Evolutionary conservation across 257 asterid genomes (phyloP).

Genomic region (Fraxinus excelsior): DNA sequence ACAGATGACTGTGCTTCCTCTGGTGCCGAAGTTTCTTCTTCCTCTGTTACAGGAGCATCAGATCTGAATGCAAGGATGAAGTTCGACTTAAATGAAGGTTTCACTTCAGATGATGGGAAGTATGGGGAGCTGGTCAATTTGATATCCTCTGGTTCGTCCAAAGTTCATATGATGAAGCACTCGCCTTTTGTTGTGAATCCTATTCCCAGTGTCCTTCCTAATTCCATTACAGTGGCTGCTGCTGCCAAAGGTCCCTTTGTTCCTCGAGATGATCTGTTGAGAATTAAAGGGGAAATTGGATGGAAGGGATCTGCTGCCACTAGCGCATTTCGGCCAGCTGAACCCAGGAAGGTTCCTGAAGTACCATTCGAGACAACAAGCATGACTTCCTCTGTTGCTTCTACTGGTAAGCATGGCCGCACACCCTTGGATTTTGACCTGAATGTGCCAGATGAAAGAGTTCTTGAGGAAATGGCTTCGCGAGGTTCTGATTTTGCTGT

Average conservation of each 20-base stretch:
- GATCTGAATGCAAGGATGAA: slow-evolving; percentile 46
- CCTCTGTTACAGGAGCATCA: slow-evolving; percentile 32
- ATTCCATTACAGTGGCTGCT: slow-evolving; percentile 80
- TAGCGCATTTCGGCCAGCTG: slow-evolving; percentile 99
- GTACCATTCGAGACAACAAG: slow-evolving; percentile 26
- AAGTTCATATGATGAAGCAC: slow-evolving; percentile 36
- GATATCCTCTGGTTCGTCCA: slow-evolving; percentile 32
- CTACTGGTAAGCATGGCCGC: slow-evolving; percentile 49
- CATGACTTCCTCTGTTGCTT: slow-evolving; percentile 37
- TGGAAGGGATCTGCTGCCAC: slow-evolving; percentile 99
- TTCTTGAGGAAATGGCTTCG: slow-evolving; percentile 47
- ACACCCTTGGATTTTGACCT: slow-evolving; percentile 50
- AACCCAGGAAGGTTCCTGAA: slow-evolving; percentile 70
- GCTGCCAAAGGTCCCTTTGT: slow-evolving; percentile 85
- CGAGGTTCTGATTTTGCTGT: slow-evolving; percentile 31
- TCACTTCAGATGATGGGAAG: slow-evolving; percentile 69
- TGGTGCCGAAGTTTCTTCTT: slow-evolving; percentile 31
- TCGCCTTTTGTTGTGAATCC: slow-evolving; percentile 41
- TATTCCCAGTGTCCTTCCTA: slow-evolving; percentile 44
- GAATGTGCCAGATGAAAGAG: slow-evolving; percentile 56
- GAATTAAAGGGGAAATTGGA: slow-evolving; percentile 74
- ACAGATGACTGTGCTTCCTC: slow-evolving; percentile 29
- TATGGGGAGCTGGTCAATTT: slow-evolving; percentile 49
- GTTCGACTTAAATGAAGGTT: slow-evolving; percentile 83
- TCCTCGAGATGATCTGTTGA: slow-evolving; percentile 86